Base-by-base conservation (phyloP, 2,329 filamentous ascomycete species). In the Paecilomyces sp. region DNA sequence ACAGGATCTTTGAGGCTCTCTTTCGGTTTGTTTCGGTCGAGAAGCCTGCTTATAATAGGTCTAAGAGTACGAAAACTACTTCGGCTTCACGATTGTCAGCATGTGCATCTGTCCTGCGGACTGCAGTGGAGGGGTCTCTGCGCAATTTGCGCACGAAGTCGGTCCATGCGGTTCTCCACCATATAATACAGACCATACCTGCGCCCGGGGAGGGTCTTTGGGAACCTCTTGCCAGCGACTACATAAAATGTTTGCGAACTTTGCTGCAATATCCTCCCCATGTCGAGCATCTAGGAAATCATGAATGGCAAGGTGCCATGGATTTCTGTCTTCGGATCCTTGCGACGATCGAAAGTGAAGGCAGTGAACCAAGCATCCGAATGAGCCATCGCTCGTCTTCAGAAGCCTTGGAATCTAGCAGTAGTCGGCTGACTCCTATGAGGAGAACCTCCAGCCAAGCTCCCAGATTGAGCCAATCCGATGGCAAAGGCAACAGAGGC, bases 1-100 rank as follows among this genome's bases (percentile, higher is more conserved):
- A 94, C 69, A 83, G 84, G 61, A 86, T 97, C 52, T 90, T 91
- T 66, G 91, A 97, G 68, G 83, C 85, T 1, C 78, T 97, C 2
- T 96, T 97, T 69, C 82, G 83, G 58, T 87, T 86, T 64, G 81
- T 88, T 82, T 69, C 83, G 83, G 74, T 81, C 13, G 92, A 96
- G 66, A 91, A 90, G 70, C 79, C 85, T 9, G 71, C 75, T 18
- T 89, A 85, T 64, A 81, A 84, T 59, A 83, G 82, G 58, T 80
- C 80, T 1, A 82, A 79, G 63, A 80, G 76, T 12, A 76, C 80
- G 28, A 81, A 79, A 62, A 81, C 77, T 59, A 75, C 76, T 57
- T 76, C 83, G 34, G 78, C 78, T 11, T 74, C 79, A 2, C 84
- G 88, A 28, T 80, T 99, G 11, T 81, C 83, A 58, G 82, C 85